These are phyloP conservation scores for Zea mays DNA, from an alignment of 176 grass and related monocot genomes.

Conservation along the genomic window DNA sequence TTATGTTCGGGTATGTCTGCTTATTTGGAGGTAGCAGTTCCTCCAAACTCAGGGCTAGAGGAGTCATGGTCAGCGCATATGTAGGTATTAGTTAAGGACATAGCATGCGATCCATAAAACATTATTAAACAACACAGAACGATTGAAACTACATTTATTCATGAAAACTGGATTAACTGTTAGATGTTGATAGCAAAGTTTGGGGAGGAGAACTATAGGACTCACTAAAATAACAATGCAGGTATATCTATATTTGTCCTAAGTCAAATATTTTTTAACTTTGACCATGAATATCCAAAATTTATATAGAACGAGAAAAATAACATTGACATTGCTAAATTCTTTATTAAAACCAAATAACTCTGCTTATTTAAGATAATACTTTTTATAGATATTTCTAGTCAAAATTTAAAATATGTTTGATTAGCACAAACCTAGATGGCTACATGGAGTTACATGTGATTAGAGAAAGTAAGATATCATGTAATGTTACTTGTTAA, in stretches of 20 bases:
- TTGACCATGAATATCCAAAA: too few relatives aligned
- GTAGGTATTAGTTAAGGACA: conserved; percentile 62
- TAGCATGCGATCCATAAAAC: neutral
- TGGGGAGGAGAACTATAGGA: neutral
- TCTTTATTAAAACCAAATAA: neutral
- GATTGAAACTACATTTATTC: neutral
- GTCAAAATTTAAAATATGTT: neutral
- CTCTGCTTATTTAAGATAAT: neutral
- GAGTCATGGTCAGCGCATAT: conserved; percentile 82
- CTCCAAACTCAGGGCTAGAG: conserved; percentile 89
- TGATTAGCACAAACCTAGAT: too few relatives aligned
- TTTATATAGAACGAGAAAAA: neutral
- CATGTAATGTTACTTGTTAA: too few relatives aligned
- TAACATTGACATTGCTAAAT: neutral
- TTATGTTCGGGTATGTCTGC: conserved; percentile 62
- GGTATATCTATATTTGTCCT: too few relatives aligned
- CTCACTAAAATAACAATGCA: neutral
- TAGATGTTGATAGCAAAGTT: neutral
- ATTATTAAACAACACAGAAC: neutral
- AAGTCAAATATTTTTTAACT: too few relatives aligned
- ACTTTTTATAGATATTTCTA: neutral
- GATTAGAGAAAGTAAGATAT: too few relatives aligned
- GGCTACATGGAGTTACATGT: too few relatives aligned
- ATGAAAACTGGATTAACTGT: neutral
- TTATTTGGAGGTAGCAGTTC: conserved; percentile 68